Base-by-base conservation (phyloP, 306 rosid species). In the Sicyos baderoa region DNA sequence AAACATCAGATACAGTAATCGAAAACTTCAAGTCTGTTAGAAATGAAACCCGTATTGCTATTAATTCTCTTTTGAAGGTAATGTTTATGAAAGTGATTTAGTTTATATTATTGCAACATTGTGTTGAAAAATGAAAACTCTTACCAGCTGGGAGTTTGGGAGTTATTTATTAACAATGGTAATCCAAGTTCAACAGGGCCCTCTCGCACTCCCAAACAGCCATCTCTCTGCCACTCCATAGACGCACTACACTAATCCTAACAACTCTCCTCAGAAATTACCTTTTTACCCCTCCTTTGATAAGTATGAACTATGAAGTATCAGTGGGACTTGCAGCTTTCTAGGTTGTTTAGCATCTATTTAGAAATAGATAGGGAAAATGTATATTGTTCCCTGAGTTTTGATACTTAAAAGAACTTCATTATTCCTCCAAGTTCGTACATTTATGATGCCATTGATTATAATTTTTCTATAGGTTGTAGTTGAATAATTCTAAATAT, bases 31-130 rank as follows among this genome's bases (percentile, higher is more conserved):
- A 80, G 82, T 74, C 85, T 72, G 81, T 88, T 69, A 87, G 88
- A 81, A 81, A 78, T 72, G 97, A 88, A 85, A 73, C 86, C 80
- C 95, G 85, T 29, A 56, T 74, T 53, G 95, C 97, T 59, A 15
- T 90, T 67, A 82, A 80, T 80, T 76, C 83, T 72, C 88, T 94
- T 22, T 73, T 94, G 86, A 90, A 88, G 99, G 99, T 94, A 83
- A 72, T 72, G 4, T 15, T 72, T 76, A 58, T 65, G 12, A 37
- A 40, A 35, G 55, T 40, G 63, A 48, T 37, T 58, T 37, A 37
- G 65, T 42, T 22, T 61, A 19, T 49, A 48, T 32, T 19, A 14
- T 51, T 71, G 37, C 59, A 35, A 40, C 27, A 3, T 66, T 66
- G 16, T 23, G 9, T 19, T 21, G 51, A 15, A 9, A 54, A n/a